Evolutionary conservation across 352 stramenopile genomes (phyloP).

Genomic region (Saprolegnia parasitica): DNA sequence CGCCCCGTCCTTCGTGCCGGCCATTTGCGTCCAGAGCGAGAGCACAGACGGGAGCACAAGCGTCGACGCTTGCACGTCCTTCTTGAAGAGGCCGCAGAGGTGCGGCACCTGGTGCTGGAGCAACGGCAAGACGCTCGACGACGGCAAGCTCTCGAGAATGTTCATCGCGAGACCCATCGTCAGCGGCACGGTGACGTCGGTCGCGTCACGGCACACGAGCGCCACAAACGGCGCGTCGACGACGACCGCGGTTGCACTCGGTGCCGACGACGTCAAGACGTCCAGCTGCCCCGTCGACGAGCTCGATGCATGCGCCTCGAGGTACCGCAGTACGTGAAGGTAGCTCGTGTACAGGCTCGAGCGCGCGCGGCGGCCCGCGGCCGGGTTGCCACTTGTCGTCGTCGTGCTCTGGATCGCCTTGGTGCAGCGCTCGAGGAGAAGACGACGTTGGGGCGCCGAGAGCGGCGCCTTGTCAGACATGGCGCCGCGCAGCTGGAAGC

Average conservation of each 20-base stretch:
- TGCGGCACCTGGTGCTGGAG: conserved; percentile 40
- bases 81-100: conserved; percentile 72
- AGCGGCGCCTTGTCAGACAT: not conserved
- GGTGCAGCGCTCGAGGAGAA: conserved; percentile 60
- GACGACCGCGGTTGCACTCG: not conserved
- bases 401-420: conserved; percentile 57
- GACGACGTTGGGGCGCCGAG: conserved; percentile 15
- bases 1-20: conserved; percentile 55
- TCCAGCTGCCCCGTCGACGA: conserved; percentile 8
- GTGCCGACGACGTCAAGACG: not conserved
- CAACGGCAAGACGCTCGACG: not conserved
- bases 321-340: conserved; percentile 51
- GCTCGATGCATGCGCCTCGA: conserved; percentile 1
- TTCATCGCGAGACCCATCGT: conserved; percentile 78
- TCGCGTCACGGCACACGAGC: conserved; percentile 66
- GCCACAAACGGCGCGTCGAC: conserved; percentile 7
- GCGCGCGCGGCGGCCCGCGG: conserved; percentile 65
- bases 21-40: conserved; percentile 67
- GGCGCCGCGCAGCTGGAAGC: conserved; percentile 41
- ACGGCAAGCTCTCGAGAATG: conserved; percentile 53
- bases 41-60: conserved; percentile 81
- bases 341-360: conserved; percentile 75
- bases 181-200: conserved; percentile 67
- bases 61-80: conserved; percentile 65
- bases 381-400: conserved; percentile 58